phyloP scores from a whole-genome alignment of 148 eudicot species.

The Talinum fruticosum region DNA sequence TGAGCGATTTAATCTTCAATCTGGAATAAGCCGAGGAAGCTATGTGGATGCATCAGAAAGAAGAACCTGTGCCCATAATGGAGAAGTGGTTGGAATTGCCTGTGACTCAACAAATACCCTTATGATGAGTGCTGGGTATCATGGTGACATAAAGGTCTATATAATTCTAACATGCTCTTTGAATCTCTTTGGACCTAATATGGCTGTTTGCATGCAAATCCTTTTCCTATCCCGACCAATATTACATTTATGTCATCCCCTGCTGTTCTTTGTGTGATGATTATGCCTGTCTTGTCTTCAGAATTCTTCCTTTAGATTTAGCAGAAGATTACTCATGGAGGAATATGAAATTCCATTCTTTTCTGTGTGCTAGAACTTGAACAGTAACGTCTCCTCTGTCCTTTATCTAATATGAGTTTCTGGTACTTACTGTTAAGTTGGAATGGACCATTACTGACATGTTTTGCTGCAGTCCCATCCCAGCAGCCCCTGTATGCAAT shows the following conservation, averaged over 20 bases:
- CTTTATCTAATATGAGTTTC: neutral
- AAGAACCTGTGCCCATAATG: slow-evolving; percentile 61
- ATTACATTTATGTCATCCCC: neutral
- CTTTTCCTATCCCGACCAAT: neutral
- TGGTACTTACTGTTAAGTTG: neutral
- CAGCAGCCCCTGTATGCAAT: neutral
- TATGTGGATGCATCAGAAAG: slow-evolving; percentile 60
- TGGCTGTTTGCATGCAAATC: neutral
- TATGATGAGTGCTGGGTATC: slow-evolving; percentile 86
- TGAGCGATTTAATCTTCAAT: slow-evolving; percentile 95
- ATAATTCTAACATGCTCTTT: neutral
- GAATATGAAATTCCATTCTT: neutral
- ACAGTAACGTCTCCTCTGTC: neutral
- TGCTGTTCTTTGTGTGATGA: neutral
- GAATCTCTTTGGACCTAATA: neutral
- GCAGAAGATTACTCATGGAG: neutral
- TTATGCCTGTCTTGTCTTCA: neutral
- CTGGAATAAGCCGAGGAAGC: slow-evolving; percentile 91
- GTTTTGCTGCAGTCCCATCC: neutral
- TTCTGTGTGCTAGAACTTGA: neutral
- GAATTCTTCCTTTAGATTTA: neutral
- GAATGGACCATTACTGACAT: neutral
- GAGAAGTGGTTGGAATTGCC: slow-evolving; percentile 91
- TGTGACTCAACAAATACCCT: slow-evolving; percentile 89
- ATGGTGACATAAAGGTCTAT: slow-evolving; percentile 82